phyloP scores from a whole-genome alignment of 2,329 filamentous ascomycete genomes.

The Cladosporium sp. region DNA sequence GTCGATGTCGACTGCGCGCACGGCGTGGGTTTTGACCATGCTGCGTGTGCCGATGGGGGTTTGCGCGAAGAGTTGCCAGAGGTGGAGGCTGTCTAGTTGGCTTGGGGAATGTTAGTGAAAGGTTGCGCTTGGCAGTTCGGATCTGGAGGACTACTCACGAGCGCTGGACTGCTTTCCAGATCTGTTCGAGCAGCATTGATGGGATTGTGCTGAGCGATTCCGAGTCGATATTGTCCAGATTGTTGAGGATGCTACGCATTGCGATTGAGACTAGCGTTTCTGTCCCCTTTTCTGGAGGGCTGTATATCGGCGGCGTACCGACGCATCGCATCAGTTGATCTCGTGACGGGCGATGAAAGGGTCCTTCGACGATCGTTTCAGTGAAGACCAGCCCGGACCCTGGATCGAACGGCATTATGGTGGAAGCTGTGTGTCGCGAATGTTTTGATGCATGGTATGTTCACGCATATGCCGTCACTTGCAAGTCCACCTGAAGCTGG shows the following conservation, averaged over 20 bases:
- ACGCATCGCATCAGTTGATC: neutral
- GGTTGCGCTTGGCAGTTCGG: neutral
- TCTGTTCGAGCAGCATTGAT: conserved; percentile 3
- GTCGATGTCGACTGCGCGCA: neutral
- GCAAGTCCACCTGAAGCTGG: no score
- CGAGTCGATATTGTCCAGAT: conserved; percentile 14
- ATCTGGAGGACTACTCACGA: conserved; percentile 3
- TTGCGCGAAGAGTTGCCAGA: conserved; percentile 13
- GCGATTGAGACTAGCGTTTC: conserved; percentile 13
- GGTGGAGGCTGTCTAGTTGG: conserved; percentile 6
- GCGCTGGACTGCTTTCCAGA: conserved; percentile 14
- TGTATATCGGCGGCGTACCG: neutral
- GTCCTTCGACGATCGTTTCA: conserved; percentile 11
- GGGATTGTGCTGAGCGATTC: conserved; percentile 15
- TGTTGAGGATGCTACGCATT: conserved; percentile 12
- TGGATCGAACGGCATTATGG: conserved; percentile 3
- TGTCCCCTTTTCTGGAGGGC: neutral
- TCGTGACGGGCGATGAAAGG: neutral
- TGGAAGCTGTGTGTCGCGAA: no score
- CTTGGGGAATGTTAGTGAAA: neutral
- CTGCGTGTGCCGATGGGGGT: neutral
- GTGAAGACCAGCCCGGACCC: conserved; percentile 17
- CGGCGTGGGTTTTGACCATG: neutral
- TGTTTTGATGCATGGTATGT: no score
- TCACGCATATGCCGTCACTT: no score